Evolutionary conservation across 2,329 filamentous ascomycete genomes (phyloP).

Genomic region (Dothiorella sarmentorum): DNA sequence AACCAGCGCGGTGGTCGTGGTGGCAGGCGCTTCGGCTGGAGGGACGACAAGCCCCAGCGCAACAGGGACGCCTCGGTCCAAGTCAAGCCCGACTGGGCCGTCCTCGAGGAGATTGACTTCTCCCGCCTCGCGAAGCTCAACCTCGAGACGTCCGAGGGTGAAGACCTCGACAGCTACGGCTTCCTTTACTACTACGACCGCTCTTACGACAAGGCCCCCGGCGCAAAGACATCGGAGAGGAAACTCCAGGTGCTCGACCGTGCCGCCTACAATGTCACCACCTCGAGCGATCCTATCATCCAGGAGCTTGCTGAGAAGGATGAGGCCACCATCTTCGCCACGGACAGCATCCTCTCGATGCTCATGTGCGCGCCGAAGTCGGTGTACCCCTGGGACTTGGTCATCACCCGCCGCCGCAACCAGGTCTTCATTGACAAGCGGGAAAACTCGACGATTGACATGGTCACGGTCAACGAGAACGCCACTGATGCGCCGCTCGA

Average conservation of each 20-base stretch:
- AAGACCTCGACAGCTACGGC: constrained; percentile 91
- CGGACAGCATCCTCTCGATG: constrained; percentile 96
- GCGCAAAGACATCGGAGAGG: constrained; percentile 77
- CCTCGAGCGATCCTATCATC: constrained; percentile 91
- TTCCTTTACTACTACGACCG: constrained; percentile 99
- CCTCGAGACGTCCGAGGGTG: constrained; percentile 88
- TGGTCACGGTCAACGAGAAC: constrained; percentile 99
- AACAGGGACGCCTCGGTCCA: constrained; percentile 96
- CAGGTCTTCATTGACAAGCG: constrained; percentile 99
- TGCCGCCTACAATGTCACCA: constrained; percentile 96
- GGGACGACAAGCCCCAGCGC: constrained; percentile 96
- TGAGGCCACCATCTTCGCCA: constrained; percentile 94
- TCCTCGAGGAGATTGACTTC: constrained; percentile 98
- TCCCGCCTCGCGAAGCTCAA: constrained; percentile 93
- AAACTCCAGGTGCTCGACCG: constrained; percentile 87
- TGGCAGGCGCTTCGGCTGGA: constrained; percentile 92
- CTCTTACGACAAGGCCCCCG: constrained; percentile 86
- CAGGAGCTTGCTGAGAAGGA: constrained; percentile 95
- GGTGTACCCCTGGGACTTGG: constrained; percentile 97
- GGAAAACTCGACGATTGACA: constrained; percentile 88
- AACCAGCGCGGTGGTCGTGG: constrained; percentile 67
- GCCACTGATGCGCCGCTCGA: constrained; percentile 92
- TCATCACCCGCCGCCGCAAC: constrained; percentile 87
- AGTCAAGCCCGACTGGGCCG: constrained; percentile 91
- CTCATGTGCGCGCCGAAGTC: constrained; percentile 97